These are phyloP conservation scores for Penicillium argentinense DNA, from an alignment of 495 filamentous ascomycete species.

Conservation along the genomic window DNA sequence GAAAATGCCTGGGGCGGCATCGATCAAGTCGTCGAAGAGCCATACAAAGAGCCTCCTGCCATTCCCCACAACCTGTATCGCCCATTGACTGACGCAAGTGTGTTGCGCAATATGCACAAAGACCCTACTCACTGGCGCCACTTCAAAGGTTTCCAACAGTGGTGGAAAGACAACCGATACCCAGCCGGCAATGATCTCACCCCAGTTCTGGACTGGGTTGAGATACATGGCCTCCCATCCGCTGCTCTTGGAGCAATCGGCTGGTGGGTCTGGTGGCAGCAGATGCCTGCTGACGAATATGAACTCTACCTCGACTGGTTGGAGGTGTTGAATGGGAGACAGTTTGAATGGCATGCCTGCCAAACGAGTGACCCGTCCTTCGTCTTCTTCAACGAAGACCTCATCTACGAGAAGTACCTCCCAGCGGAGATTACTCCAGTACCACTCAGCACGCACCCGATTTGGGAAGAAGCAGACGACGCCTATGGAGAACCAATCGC, in stretches of 20 bases:
- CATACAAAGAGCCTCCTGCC: constrained; percentile 6
- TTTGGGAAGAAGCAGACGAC: constrained; percentile 5
- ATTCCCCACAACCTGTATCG: constrained; percentile 15
- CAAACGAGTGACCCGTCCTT: not conserved
- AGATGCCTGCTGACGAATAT: not conserved
- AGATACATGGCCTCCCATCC: not conserved
- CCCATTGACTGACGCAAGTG: not conserved
- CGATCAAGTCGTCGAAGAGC: constrained; percentile 6
- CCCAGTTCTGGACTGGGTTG: not conserved
- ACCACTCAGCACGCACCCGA: constrained; percentile 1
- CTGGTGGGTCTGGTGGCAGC: not conserved
- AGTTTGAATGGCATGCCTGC: not conserved
- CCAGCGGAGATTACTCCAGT: not conserved
- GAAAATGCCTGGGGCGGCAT: constrained; percentile 5
- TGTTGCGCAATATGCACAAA: not conserved
- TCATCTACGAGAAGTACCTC: not conserved
- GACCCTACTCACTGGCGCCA: not conserved
- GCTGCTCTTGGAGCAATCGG: not conserved
- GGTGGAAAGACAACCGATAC: constrained; percentile 4
- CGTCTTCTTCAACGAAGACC: not conserved
- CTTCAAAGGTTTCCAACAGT: not conserved
- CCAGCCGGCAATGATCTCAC: not conserved
- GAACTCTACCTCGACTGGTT: not conserved
- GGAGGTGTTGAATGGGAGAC: not conserved
- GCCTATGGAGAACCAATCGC: not conserved